Evolutionary conservation across 305 asterid genomes (phyloP), one percentile per base, ranked within the genome.

Genomic region (Andrographis paniculata): DNA sequence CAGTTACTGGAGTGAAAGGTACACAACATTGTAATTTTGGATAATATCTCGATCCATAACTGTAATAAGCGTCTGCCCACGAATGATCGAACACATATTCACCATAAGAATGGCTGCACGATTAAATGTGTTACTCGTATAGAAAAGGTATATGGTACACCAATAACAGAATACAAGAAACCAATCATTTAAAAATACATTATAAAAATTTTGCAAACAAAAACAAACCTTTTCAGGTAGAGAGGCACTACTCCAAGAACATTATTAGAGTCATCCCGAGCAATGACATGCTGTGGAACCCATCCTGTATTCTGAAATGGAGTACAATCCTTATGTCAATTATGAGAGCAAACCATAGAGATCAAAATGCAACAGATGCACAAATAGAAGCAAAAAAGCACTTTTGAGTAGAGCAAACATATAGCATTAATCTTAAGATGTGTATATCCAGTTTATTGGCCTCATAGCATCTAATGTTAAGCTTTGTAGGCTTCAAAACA

Each of bases 61-160:
- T 70, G 72, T 83, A 75, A 45, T 86, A 91, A 67, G 99, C 95
- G 58, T 87, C 93, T 30, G 99, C 99, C 96, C 96, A 91, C 58
- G 99, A 91, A 72, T 83, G 92, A 66, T 91, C 99, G 59, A 91
- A 86, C 62, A 91, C 99, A 64, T 83, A 91, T 74, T 91, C 99
- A 61, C 99, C 96, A 61, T 81, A 91, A 37, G 99, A 91, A 70
- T 91, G 99, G 80, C 99, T 91, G 93, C 80, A 70, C 17, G 8
- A 17, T 37, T 37, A 14, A 37, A 30, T 30, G 18, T 33, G 12
- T 35, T 37, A 51, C 27, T 20, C 50, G 36, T 39, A 37, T 37
- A 28, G 19, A 31, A 19, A 20, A 18, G 18, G n/a, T 9, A 22
- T 14, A 24, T 38, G 57, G 17, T 6, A 45, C 39, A 45, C 17